Percentiles rank a stretch among this genome's conserved stretches.
phyloP scores from a whole-genome alignment of 352 stramenopile species.

The Phytophthora aleatoria region DNA sequence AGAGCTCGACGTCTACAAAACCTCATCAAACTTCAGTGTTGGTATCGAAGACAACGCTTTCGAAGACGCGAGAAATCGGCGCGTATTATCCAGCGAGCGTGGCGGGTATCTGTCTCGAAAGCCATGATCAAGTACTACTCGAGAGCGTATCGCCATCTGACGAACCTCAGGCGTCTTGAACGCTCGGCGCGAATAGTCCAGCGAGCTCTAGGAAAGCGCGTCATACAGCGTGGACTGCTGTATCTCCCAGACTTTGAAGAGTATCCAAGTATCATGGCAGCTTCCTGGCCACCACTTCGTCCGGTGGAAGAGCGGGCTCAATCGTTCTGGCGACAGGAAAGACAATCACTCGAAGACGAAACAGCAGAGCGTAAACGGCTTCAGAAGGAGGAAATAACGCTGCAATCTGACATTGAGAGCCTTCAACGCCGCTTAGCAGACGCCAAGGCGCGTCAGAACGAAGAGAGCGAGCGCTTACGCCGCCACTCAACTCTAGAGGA shows the following conservation, averaged over 20 bases:
- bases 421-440: slow-evolving; percentile 36
- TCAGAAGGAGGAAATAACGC: slow-evolving; percentile 26
- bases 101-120: slow-evolving; percentile 44
- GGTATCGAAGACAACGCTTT: slow-evolving; percentile 20
- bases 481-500: slow-evolving; percentile 55
- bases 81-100: slow-evolving; percentile 46
- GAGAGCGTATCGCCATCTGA: slow-evolving; percentile 34
- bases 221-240: slow-evolving; percentile 40
- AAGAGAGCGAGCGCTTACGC: slow-evolving; percentile 54
- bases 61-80: slow-evolving; percentile 17
- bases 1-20: slow-evolving; percentile 10
- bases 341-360: slow-evolving; percentile 27
- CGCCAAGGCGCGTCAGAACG: slow-evolving; percentile 22
- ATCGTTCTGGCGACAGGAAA: slow-evolving; percentile 27
- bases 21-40: slow-evolving; percentile 37
- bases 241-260: slow-evolving; percentile 31
- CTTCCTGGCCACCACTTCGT: slow-evolving; percentile 16
- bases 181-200: slow-evolving; percentile 54
- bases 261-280: slow-evolving; percentile 34
- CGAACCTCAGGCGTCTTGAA: slow-evolving; percentile 35
- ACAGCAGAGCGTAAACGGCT: slow-evolving; percentile 31
- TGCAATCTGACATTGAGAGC: slow-evolving; percentile 36
- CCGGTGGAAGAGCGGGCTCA: slow-evolving; percentile 16
- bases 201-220: slow-evolving; percentile 32
- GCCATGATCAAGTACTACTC: slow-evolving; percentile 41